Conservation (phyloP, 2,329 filamentous ascomycete genomes). For the Nothopassalora personata region DNA sequence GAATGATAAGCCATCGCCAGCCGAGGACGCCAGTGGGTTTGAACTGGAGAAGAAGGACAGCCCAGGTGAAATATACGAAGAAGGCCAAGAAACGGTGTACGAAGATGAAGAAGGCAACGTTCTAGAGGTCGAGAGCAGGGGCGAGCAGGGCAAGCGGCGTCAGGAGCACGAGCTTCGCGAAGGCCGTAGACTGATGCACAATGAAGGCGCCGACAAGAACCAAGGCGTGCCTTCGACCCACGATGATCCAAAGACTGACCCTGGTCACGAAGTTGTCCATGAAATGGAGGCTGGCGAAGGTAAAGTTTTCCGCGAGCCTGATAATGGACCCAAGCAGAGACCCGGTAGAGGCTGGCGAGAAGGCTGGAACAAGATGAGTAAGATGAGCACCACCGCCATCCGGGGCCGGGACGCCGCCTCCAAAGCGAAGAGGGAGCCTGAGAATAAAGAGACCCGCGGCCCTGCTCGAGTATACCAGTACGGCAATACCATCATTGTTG, state of each 20-base stretch:
- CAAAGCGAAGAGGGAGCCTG: slow-evolving; percentile 33
- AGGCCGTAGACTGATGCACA: slow-evolving; percentile 50
- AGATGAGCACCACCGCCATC: slow-evolving; percentile 28
- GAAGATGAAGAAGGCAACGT: slow-evolving; percentile 88
- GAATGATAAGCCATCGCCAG: slow-evolving; percentile 14
- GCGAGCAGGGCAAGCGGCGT: slow-evolving; percentile 47
- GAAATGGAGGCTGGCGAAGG: slow-evolving; percentile 78
- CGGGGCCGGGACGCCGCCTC: slow-evolving; percentile 35
- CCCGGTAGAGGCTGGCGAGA: slow-evolving; percentile 37
- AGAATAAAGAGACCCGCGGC: slow-evolving; percentile 52
- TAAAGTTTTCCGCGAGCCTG: slow-evolving; percentile 63
- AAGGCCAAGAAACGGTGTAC: slow-evolving; percentile 72
- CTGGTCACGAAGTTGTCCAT: slow-evolving; percentile 36
- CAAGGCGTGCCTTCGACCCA: slow-evolving; percentile 43
- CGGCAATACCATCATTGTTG: slow-evolving; percentile 83
- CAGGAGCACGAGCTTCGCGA: slow-evolving; percentile 55
- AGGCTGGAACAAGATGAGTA: slow-evolving; percentile 40
- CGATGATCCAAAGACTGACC: slow-evolving; percentile 41
- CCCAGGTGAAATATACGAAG: slow-evolving; percentile 67
- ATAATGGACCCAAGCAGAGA: slow-evolving; percentile 35
- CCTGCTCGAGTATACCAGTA: slow-evolving; percentile 82
- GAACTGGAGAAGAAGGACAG: slow-evolving; percentile 26
- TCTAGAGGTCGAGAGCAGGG: slow-evolving; percentile 55
- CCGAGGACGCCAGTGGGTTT: slow-evolving; percentile 15
- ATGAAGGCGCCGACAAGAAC: slow-evolving; percentile 40